These are phyloP conservation scores for Paxillus rubicundulus DNA, from an alignment of 768 basidiomycete genomes.

Conservation along the genomic window DNA sequence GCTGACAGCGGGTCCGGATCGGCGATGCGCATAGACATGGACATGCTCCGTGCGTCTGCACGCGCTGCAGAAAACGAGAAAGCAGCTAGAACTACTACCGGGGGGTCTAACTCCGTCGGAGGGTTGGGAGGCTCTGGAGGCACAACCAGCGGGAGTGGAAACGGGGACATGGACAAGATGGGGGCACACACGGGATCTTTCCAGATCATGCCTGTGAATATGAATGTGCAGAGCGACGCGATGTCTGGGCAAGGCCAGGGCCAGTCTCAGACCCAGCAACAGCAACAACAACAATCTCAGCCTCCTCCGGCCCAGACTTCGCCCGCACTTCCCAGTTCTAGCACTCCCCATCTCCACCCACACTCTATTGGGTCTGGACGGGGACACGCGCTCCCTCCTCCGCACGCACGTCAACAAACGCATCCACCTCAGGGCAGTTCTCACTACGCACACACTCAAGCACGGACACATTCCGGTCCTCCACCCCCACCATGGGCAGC, in stretches of 20 bases:
- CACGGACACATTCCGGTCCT: slow-evolving; percentile 17
- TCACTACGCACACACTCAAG: slow-evolving; percentile 7
- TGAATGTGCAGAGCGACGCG: slow-evolving; percentile 19
- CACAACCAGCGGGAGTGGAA: neutral
- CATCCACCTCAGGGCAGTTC: slow-evolving; percentile 3
- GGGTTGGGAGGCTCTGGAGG: neutral
- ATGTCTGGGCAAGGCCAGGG: neutral
- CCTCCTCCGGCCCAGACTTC: slow-evolving; percentile 9
- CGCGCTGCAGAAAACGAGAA: slow-evolving; percentile 49
- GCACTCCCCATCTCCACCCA: slow-evolving; percentile 15
- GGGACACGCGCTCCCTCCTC: slow-evolving; percentile 5
- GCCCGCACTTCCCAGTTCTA: slow-evolving; percentile 3
- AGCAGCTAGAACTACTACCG: slow-evolving; percentile 26
- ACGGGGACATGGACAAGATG: slow-evolving; percentile 29
- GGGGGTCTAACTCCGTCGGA: slow-evolving; percentile 25
- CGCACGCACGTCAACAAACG: slow-evolving; percentile 4
- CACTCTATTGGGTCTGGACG: slow-evolving; percentile 6
- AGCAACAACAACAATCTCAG: slow-evolving; percentile 5
- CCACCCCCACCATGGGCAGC: slow-evolving; percentile 24
- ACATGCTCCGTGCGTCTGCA: slow-evolving; percentile 71
- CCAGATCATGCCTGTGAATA: slow-evolving; percentile 39
- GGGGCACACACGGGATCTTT: slow-evolving; percentile 58
- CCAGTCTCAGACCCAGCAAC: slow-evolving; percentile 5
- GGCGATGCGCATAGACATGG: slow-evolving; percentile 61
- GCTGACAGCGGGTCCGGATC: slow-evolving; percentile 49